Evolutionary conservation across 208 protist genomes (phyloP).

Genomic region (Leishmania braziliensis): DNA sequence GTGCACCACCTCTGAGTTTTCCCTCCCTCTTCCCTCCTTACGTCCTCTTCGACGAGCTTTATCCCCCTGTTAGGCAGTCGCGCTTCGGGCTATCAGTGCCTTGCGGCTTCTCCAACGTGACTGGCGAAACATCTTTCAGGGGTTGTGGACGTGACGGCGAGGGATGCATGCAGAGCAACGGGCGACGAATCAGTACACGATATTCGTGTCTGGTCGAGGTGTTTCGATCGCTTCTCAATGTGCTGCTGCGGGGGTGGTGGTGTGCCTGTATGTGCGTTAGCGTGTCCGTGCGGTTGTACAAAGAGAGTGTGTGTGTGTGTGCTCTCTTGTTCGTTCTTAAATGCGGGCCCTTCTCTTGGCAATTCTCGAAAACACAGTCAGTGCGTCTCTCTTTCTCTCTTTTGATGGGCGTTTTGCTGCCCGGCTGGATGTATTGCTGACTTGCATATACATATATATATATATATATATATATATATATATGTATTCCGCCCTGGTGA

Average conservation of each 20-base stretch:
- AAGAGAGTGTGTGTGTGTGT: neutral
- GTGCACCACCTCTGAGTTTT: neutral
- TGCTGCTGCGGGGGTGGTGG: neutral
- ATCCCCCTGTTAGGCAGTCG: neutral
- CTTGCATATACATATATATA: constrained; percentile 4
- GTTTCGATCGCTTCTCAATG: neutral
- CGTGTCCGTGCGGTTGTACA: neutral
- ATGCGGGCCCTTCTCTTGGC: neutral
- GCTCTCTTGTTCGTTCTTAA: neutral
- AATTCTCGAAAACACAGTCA: neutral
- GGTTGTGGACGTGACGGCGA: neutral
- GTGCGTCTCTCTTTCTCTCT: neutral
- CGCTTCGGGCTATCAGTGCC: neutral
- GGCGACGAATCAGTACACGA: neutral
- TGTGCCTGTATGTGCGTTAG: neutral
- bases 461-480: constrained; percentile 10
- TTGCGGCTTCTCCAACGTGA: neutral
- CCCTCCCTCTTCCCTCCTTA: neutral
- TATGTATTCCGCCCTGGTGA: constrained; percentile 5
- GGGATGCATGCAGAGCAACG: neutral
- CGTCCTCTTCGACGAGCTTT: neutral
- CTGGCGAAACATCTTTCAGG: neutral
- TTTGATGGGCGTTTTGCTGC: neutral
- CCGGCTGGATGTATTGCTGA: neutral
- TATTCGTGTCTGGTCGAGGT: neutral